Conservation (phyloP, 129 eudicot genomes). For the Tagetes patula region DNA sequence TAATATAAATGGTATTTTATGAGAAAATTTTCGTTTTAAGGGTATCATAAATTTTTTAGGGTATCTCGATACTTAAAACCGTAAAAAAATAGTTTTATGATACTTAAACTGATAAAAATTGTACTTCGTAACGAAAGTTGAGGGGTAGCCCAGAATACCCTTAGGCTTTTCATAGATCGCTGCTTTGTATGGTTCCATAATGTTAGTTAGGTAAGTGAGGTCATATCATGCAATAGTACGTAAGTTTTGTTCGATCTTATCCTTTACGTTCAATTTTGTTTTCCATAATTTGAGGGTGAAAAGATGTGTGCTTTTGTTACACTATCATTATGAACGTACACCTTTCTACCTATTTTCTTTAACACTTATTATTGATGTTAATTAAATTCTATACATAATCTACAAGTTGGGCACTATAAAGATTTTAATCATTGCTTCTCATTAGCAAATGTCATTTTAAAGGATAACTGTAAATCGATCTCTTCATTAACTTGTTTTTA, state of each 20-base stretch:
- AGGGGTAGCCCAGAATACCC: no score
- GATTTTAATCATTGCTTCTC: background rate
- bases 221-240: slow-evolving; percentile 17
- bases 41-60: no score
- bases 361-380: background rate
- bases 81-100: no score
- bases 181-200: background rate
- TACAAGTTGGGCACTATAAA: background rate
- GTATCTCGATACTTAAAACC: no score
- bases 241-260: slow-evolving; percentile 4
- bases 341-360: background rate
- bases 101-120: no score
- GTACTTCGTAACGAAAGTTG: no score
- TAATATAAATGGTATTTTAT: no score
- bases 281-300: slow-evolving; percentile 27
- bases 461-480: no score
- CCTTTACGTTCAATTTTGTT: slow-evolving; percentile 2
- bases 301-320: slow-evolving; percentile 20
- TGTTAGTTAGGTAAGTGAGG: background rate
- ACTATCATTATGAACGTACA: background rate
- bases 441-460: background rate
- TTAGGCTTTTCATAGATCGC: no score
- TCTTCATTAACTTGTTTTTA: background rate
- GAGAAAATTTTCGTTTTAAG: no score
- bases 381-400: background rate